Conservation (phyloP, 2,329 filamentous ascomycete genomes). For the Arthrobotrys sinensis region DNA sequence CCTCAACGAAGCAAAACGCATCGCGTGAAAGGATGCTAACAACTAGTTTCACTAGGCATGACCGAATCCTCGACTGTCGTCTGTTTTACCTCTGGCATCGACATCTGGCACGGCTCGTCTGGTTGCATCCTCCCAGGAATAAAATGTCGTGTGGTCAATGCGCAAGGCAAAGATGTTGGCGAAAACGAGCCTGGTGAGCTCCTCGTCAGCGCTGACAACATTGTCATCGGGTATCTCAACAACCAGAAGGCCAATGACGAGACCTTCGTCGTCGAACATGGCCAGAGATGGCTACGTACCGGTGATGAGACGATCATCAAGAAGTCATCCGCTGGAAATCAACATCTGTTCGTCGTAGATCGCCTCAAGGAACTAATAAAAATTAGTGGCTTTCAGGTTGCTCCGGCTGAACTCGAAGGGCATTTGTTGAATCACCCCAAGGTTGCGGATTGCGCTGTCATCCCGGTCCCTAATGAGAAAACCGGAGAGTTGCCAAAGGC, state of each 20-base stretch:
- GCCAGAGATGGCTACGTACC: constrained; percentile 81
- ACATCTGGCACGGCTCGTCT: constrained; percentile 80
- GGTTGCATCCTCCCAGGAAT: constrained; percentile 78
- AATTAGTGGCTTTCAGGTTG: constrained; percentile 72
- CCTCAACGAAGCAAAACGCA: too few relatives aligned
- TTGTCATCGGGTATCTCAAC: constrained; percentile 87
- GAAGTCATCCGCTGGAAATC: constrained; percentile 76
- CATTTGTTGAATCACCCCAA: constrained; percentile 69
- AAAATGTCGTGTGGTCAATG: constrained; percentile 77
- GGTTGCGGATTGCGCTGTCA: constrained; percentile 70
- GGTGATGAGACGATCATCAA: constrained; percentile 85
- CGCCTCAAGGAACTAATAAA: constrained; percentile 77
- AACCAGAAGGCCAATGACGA: constrained; percentile 86
- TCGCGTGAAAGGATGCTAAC: background rate
- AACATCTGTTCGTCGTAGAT: constrained; percentile 89
- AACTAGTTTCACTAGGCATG: constrained; percentile 71
- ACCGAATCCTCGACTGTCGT: constrained; percentile 84
- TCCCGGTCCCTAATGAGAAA: constrained; percentile 68
- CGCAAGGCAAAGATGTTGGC: constrained; percentile 79
- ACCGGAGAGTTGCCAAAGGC: constrained; percentile 72
- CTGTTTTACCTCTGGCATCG: constrained; percentile 73
- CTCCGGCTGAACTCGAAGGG: constrained; percentile 70
- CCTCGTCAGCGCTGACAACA: constrained; percentile 81
- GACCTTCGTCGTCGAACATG: constrained; percentile 80
- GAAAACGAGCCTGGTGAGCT: constrained; percentile 85